phyloP scores from a whole-genome alignment of 2,329 filamentous ascomycete species.

The Cordyceps farinosa region DNA sequence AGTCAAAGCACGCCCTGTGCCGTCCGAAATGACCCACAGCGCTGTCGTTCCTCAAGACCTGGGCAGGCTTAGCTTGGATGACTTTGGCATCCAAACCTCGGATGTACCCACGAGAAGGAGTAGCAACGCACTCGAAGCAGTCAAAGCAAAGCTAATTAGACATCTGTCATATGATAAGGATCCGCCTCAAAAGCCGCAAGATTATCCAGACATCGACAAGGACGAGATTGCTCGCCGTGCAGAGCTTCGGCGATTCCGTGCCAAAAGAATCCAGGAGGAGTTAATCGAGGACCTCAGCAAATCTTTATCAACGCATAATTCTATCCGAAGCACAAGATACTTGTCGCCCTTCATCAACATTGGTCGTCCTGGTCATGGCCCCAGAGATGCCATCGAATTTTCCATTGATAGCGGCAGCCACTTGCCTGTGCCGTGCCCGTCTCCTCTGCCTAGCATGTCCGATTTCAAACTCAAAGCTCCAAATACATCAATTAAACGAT shows the following conservation, averaged over 20 bases:
- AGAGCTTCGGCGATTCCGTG: conserved; percentile 53
- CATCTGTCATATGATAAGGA: conserved; percentile 45
- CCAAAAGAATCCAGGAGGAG: conserved; percentile 56
- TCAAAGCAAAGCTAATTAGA: conserved; percentile 43
- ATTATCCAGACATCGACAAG: conserved; percentile 44
- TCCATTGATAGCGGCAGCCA: conserved; percentile 24
- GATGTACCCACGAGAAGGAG: conserved; percentile 28
- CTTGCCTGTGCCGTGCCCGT: background rate
- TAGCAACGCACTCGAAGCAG: conserved; percentile 40
- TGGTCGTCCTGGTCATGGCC: conserved; percentile 36
- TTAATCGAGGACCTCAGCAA: conserved; percentile 45
- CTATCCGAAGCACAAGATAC: conserved; percentile 26
- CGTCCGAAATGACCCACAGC: background rate
- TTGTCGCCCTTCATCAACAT: conserved; percentile 28
- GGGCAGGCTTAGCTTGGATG: conserved; percentile 33
- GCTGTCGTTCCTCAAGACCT: conserved; percentile 20
- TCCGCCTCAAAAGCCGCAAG: conserved; percentile 37
- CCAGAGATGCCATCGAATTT: conserved; percentile 50
- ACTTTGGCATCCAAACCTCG: conserved; percentile 41
- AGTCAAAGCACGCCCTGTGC: background rate
- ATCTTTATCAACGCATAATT: conserved; percentile 30
- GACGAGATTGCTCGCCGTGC: conserved; percentile 54
- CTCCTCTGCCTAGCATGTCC: conserved; percentile 21
- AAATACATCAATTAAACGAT: conserved; percentile 14
- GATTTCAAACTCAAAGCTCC: conserved; percentile 7